A percentile compares a stretch with the other conserved stretches of the same genome.
phyloP scores from a whole-genome alignment of 257 asterid genomes.

The Nicotiana tabacum region DNA sequence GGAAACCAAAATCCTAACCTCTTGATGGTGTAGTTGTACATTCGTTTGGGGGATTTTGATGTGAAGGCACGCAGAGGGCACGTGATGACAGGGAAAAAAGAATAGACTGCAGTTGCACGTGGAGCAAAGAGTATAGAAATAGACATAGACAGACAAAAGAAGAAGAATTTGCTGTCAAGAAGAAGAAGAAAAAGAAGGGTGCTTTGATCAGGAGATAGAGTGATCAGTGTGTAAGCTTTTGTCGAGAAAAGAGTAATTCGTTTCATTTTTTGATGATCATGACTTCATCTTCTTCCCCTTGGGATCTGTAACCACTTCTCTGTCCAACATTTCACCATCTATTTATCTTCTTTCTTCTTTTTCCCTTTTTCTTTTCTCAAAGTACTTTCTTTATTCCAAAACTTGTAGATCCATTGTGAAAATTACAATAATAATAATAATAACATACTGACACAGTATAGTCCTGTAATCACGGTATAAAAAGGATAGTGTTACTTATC shows the following conservation, averaged over 20 bases:
- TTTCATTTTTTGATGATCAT: neutral
- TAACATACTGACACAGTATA: too few relatives aligned
- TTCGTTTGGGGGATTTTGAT: neutral
- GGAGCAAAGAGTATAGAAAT: neutral
- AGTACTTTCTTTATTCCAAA: neutral
- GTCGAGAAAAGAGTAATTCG: neutral
- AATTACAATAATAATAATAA: too few relatives aligned
- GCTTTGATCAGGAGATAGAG: neutral
- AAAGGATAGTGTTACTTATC: too few relatives aligned
- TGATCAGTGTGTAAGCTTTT: constrained; percentile 13
- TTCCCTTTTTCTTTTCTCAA: neutral
- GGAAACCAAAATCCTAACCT: too few relatives aligned
- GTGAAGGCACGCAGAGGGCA: constrained; percentile 8
- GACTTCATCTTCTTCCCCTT: constrained; percentile 2
- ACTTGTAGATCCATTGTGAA: too few relatives aligned
- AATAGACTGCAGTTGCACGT: constrained; percentile 25
- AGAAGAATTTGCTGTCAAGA: constrained; percentile 20
- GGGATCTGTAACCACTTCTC: constrained; percentile 8
- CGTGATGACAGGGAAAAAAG: constrained; percentile 13
- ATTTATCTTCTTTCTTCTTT: neutral
- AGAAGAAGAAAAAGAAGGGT: neutral
- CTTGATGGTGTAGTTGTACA: neutral
- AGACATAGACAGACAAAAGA: constrained; percentile 16
- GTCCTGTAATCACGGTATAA: too few relatives aligned
- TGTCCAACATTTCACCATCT: neutral